Evolutionary conservation across 495 filamentous ascomycete genomes (phyloP).

Genomic region (Glarea lozoyensis): DNA sequence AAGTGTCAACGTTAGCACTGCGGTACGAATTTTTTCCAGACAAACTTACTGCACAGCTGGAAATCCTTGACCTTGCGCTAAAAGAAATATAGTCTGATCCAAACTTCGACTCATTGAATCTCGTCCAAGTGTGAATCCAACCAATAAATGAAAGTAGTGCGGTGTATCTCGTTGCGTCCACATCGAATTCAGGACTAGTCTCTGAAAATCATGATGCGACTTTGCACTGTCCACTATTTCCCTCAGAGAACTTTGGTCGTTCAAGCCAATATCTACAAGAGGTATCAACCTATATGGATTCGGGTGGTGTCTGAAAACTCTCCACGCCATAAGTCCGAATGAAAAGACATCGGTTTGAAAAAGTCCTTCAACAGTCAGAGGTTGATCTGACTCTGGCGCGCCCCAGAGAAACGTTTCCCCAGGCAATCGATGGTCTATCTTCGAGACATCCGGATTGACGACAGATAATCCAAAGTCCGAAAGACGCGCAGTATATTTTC

Average conservation of each 20-base stretch:
- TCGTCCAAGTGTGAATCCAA: background rate
- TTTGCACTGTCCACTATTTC: background rate
- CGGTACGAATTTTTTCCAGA: no score
- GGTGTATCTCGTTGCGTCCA: background rate
- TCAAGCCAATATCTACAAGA: background rate
- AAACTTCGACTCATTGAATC: background rate
- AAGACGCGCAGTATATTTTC: conserved; percentile 1
- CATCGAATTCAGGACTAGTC: background rate
- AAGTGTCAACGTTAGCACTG: no score
- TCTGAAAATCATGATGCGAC: background rate
- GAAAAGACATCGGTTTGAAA: background rate
- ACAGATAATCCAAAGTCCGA: background rate
- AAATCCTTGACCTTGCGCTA: background rate
- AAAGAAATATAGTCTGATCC: background rate
- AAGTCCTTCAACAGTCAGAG: background rate
- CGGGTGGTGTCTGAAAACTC: background rate
- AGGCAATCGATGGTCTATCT: background rate
- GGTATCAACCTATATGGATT: background rate
- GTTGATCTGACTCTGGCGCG: background rate
- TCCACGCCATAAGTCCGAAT: background rate
- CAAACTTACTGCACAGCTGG: background rate
- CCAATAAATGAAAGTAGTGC: background rate
- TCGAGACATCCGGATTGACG: background rate
- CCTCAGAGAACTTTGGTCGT: background rate
- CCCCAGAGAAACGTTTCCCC: background rate